These are phyloP conservation scores for Asterochloris sp. DNA, from an alignment of 139 green algal genomes.

Conservation along the genomic window DNA sequence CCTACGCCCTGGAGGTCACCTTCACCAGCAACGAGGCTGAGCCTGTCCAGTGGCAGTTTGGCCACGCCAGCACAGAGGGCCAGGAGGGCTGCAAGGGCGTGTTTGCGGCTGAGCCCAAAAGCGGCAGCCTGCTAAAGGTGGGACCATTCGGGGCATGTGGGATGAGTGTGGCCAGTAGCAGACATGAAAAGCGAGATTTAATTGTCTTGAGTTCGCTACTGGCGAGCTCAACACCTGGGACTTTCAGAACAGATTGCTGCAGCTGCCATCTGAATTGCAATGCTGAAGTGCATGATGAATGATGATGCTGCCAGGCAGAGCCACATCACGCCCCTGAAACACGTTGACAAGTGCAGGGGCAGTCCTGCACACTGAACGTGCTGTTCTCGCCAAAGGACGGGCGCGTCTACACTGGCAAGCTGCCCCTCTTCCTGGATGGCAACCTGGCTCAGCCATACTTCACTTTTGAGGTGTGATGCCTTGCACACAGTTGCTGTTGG, in stretches of 20 bases:
- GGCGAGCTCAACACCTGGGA: no score
- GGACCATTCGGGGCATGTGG: neutral
- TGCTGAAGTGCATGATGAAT: no score
- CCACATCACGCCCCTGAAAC: neutral
- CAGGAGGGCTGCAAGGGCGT: conserved; percentile 19
- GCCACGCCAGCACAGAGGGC: conserved; percentile 10
- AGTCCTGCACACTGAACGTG: conserved; percentile 19
- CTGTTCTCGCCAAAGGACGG: conserved; percentile 48
- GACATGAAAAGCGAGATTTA: no score
- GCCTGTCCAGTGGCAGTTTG: conserved; percentile 28
- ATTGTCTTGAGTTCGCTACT: neutral
- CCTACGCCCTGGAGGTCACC: conserved; percentile 37
- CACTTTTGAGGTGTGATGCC: neutral
- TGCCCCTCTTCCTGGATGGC: conserved; percentile 50
- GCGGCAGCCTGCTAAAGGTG: conserved; percentile 10
- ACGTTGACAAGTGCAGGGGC: neutral
- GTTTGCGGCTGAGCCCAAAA: conserved; percentile 6
- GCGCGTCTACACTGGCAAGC: conserved; percentile 34
- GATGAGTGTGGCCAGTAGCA: no score
- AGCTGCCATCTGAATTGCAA: no score
- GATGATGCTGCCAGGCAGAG: no score
- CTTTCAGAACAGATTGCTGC: no score
- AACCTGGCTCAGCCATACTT: conserved; percentile 39
- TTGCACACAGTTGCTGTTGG: neutral
- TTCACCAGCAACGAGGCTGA: conserved; percentile 28